Conservation (phyloP, 1,284 basidiomycete species). For the Clitocybe nebularis region DNA sequence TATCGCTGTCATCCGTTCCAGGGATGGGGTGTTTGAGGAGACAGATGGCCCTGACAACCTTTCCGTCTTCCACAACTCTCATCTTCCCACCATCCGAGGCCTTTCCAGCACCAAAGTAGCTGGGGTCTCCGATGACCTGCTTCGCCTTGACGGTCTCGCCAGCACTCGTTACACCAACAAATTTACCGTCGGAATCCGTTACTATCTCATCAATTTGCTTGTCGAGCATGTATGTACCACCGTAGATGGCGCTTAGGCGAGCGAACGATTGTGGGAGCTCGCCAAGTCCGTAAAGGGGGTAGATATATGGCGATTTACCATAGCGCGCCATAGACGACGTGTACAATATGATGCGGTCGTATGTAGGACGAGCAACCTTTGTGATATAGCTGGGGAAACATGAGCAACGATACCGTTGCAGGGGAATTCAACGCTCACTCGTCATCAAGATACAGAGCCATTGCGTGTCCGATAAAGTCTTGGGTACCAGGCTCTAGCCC, state of each 20-base stretch:
- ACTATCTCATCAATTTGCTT: conserved; percentile 93
- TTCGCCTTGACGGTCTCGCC: conserved; percentile 96
- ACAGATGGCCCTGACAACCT: conserved; percentile 97
- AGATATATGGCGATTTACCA: conserved; percentile 99
- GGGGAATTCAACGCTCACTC: conserved; percentile 60
- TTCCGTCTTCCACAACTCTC: conserved; percentile 88
- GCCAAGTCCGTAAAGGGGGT: conserved; percentile 97
- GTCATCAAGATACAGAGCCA: conserved; percentile 98
- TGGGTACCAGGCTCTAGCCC: conserved; percentile 96
- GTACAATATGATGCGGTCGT: conserved; percentile 96
- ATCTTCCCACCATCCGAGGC: conserved; percentile 69
- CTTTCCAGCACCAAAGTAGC: conserved; percentile 86
- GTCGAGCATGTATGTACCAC: conserved; percentile 99
- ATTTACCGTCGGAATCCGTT: conserved; percentile 82
- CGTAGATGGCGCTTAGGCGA: conserved; percentile 96
- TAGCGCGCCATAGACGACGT: conserved; percentile 99
- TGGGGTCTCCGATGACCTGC: conserved; percentile 97
- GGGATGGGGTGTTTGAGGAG: conserved; percentile 98
- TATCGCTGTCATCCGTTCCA: conserved; percentile 93
- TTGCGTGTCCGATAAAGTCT: conserved; percentile 99
- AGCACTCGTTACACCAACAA: conserved; percentile 88
- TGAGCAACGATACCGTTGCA: background rate
- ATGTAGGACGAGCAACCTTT: conserved; percentile 86
- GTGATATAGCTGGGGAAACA: conserved; percentile 74
- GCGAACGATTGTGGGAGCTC: conserved; percentile 99